Conservation (phyloP, 208 protist species). For the Leishmania gerbilli region DNA sequence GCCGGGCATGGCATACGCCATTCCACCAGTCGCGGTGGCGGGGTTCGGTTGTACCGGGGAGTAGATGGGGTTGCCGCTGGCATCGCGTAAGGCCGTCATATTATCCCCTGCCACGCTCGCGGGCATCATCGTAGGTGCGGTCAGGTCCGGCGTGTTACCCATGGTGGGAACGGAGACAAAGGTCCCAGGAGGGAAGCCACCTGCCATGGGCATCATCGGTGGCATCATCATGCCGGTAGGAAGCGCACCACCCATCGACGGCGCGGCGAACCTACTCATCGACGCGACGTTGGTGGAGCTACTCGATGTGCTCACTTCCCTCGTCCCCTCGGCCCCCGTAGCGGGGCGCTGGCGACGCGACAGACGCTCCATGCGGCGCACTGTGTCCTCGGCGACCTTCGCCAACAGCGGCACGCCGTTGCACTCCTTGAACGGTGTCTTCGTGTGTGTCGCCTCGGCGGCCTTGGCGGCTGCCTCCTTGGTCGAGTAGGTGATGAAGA, state of each 20-base stretch:
- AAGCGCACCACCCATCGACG: not conserved
- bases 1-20: slow-evolving; percentile 15
- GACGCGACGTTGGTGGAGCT: not conserved
- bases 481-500: slow-evolving; percentile 73
- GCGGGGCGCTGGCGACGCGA: slow-evolving; percentile 33
- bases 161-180: slow-evolving; percentile 17
- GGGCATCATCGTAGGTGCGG: slow-evolving; percentile 8
- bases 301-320: slow-evolving; percentile 6
- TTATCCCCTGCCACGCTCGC: not conserved
- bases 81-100: slow-evolving; percentile 16
- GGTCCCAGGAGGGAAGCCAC: slow-evolving; percentile 5
- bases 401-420: slow-evolving; percentile 68
- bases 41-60: not conserved
- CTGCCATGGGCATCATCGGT: slow-evolving; percentile 9
- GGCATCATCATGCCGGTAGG: slow-evolving; percentile 15
- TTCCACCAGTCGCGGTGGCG: not conserved
- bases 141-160: slow-evolving; percentile 7
- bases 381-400: slow-evolving; percentile 78
- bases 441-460: slow-evolving; percentile 64
- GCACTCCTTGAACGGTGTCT: slow-evolving; percentile 62
- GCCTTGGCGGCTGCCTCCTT: slow-evolving; percentile 60
- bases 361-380: slow-evolving; percentile 66
- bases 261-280: not conserved
- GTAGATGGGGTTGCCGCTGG: slow-evolving; percentile 21
- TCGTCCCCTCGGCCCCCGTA: not conserved